These are phyloP conservation scores for Talaromyces sp. DNA, from an alignment of 2,329 filamentous ascomycete genomes.

Conservation along the genomic window DNA sequence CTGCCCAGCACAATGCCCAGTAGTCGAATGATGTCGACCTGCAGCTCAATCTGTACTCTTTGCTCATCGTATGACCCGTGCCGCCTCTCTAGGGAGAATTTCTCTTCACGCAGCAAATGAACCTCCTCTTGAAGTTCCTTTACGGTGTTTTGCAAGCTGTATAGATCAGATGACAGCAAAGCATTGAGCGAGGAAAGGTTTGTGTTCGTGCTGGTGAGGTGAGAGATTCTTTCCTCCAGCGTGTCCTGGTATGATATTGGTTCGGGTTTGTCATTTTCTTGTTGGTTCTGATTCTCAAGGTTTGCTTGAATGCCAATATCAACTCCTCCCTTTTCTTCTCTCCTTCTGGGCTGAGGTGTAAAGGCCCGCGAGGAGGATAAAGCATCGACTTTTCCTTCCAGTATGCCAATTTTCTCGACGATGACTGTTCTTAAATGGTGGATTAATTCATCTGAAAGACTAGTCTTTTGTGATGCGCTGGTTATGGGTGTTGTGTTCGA, in stretches of 20 bases:
- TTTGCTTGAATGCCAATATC: neutral
- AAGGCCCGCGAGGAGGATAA: neutral
- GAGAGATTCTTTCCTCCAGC: neutral
- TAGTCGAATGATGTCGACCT: conserved; percentile 3
- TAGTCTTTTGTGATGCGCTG: neutral
- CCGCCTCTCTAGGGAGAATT: neutral
- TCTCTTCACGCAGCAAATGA: neutral
- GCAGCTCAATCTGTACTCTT: neutral
- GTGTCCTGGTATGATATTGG: neutral
- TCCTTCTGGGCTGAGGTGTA: neutral
- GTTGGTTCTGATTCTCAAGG: neutral
- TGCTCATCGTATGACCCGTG: neutral
- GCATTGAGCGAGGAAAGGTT: neutral
- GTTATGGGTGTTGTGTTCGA: neutral
- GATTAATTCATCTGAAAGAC: neutral
- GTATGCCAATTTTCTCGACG: neutral
- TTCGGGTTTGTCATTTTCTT: neutral
- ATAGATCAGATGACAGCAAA: conserved; percentile 1
- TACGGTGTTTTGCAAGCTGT: conserved; percentile 1
- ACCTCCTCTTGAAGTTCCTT: neutral
- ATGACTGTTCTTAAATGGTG: neutral
- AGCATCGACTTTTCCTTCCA: conserved; percentile 4
- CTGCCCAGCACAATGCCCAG: neutral
- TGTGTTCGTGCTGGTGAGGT: neutral
- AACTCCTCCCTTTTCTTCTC: neutral